Evolutionary conservation across 1,139 yeast species (phyloP).

Genomic region (Komagataea norvegica): DNA sequence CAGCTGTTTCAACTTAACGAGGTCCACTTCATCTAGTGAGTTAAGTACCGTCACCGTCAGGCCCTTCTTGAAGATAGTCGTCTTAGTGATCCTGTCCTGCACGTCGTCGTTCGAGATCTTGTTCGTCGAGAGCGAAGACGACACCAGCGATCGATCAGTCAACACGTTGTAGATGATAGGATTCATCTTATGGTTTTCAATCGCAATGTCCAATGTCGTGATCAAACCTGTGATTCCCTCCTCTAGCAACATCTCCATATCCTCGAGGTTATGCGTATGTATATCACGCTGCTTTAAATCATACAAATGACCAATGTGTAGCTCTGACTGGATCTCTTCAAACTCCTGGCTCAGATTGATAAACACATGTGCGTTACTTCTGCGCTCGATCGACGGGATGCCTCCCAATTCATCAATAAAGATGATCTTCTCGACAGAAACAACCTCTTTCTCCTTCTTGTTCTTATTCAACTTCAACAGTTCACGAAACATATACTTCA

Average conservation of each 20-base stretch:
- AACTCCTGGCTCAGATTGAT: constrained; percentile 83
- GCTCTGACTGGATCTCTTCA: constrained; percentile 58
- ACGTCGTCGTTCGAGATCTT: constrained; percentile 32
- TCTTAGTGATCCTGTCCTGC: constrained; percentile 34
- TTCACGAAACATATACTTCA: constrained; percentile 16
- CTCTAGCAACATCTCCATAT: constrained; percentile 28
- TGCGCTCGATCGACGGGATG: constrained; percentile 79
- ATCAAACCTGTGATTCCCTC: constrained; percentile 36
- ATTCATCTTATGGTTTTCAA: constrained; percentile 30
- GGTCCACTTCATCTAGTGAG: constrained; percentile 41
- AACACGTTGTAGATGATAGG: constrained; percentile 85
- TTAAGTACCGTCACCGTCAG: constrained; percentile 49
- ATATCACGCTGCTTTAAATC: constrained; percentile 14
- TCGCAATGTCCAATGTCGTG: constrained; percentile 29
- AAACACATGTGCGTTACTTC: constrained; percentile 80
- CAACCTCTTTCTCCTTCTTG: constrained; percentile 13
- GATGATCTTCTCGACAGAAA: constrained; percentile 69
- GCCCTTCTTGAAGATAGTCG: constrained; percentile 80
- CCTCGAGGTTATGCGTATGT: constrained; percentile 31
- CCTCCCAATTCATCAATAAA: constrained; percentile 83
- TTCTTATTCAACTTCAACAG: constrained; percentile 14
- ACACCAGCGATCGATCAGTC: constrained; percentile 88
- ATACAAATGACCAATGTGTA: constrained; percentile 29
- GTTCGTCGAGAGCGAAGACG: constrained; percentile 86
- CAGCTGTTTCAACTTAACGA: constrained; percentile 50